Conservation (phyloP, 2,329 filamentous ascomycete species). For the Epichloe hybrida region DNA sequence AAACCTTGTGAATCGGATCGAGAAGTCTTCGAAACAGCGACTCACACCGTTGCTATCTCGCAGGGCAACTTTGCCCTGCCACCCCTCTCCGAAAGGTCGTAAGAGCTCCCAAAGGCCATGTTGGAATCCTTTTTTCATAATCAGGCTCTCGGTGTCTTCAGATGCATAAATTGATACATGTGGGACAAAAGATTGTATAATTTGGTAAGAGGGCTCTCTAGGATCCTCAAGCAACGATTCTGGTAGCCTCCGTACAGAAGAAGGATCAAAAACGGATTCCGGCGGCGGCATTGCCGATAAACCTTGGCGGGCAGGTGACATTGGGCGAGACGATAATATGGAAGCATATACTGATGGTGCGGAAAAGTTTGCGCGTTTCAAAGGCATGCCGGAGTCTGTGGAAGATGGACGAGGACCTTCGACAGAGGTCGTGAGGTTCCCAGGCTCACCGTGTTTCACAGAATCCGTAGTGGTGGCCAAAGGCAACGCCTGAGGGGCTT, state of each 20-base stretch:
- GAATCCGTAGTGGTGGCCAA: conserved; percentile 42
- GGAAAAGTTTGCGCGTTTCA: conserved; percentile 41
- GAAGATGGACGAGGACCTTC: conserved; percentile 32
- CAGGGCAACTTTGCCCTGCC: conserved; percentile 79
- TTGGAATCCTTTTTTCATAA: conserved; percentile 71
- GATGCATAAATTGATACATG: conserved; percentile 83
- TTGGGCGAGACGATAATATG: conserved; percentile 53
- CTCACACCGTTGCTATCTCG: conserved; percentile 81
- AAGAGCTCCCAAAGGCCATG: conserved; percentile 74
- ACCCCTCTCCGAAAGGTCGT: conserved; percentile 77
- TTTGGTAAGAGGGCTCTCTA: conserved; percentile 47
- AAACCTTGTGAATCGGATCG: conserved; percentile 69
- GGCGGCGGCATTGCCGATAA: conserved; percentile 43
- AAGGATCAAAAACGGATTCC: conserved; percentile 42
- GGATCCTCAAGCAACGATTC: conserved; percentile 31
- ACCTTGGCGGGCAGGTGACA: conserved; percentile 49
- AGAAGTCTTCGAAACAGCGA: conserved; percentile 76
- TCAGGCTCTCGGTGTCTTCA: conserved; percentile 66
- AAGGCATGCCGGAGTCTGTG: conserved; percentile 40
- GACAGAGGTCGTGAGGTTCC: conserved; percentile 41
- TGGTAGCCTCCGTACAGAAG: conserved; percentile 29
- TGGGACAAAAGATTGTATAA: conserved; percentile 77
- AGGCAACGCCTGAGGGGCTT: conserved; percentile 57
- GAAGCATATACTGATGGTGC: conserved; percentile 51
- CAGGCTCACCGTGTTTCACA: conserved; percentile 43